Evolutionary conservation across 495 filamentous ascomycete species (phyloP), one percentile per base, ranked within the genome.

Genomic region (Penicillium argentinense): DNA sequence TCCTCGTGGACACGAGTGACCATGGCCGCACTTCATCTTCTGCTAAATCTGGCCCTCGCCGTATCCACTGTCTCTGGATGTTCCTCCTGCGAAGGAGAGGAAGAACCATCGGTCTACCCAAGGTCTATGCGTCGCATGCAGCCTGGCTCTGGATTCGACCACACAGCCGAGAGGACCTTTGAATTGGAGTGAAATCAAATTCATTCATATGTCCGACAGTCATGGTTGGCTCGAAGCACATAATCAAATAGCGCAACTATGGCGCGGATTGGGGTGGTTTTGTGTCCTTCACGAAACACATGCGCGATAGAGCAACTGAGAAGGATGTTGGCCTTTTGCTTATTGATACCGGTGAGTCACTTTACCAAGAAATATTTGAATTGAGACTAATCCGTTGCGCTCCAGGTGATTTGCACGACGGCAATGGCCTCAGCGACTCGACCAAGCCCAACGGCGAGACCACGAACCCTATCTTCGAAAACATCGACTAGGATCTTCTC

Each of bases 191-290:
- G 61, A 74, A 45, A 47, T 76, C 38, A 76, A 76, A 41, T 69
- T 74, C 37, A 50, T 74, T 12, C 72, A 74, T 33, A 76, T 69
- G 1, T 73, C 69, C 2, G 72, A 74, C 44, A 68, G 63, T 8
- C 72, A 76, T 54, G 72, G 72, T 11, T 74, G 71, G 72, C 59
- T 71, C 3, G 71, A 73, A 56, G 72, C 69, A 9, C 70, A 72
- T 53, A n/a, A 54, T 71, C 42, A 72, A 73, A 45, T 61, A 73
- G 49, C 58, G 61, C 45, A 73, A 71, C 41, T 72, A 68, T 47
- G 66, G 67, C 5, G 65, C 62, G 3, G 71, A 72, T 48, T 73
- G 69, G 69, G 68, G 69, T 14, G 69, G 72, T 41, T 72, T 50
- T 33, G 62, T 71, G 9, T 62, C 54, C 44, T 71, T 71, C 40